phyloP scores from a whole-genome alignment of 768 basidiomycete genomes.

The Lactarius tabidus region DNA sequence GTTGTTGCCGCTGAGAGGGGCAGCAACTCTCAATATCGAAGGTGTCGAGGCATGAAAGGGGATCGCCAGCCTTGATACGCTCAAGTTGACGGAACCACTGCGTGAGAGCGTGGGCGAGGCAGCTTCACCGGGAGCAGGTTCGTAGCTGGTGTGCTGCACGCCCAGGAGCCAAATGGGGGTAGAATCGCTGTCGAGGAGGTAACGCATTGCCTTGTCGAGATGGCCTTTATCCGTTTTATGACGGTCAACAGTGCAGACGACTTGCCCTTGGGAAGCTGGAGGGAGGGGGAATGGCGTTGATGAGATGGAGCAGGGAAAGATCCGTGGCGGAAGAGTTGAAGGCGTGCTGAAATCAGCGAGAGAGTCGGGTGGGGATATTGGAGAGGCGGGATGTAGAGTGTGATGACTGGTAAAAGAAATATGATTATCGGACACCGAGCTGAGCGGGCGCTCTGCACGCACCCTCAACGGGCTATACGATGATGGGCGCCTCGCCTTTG shows the following conservation, averaged over 20 bases:
- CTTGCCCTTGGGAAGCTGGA: slow-evolving; percentile 44
- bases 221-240: slow-evolving; percentile 72
- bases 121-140: slow-evolving; percentile 36
- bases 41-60: slow-evolving; percentile 45
- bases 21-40: slow-evolving; percentile 32
- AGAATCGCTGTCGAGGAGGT: slow-evolving; percentile 88
- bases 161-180: slow-evolving; percentile 90
- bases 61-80: slow-evolving; percentile 41
- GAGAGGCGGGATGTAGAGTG: too few species aligned
- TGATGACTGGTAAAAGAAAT: too few species aligned
- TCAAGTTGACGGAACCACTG: slow-evolving; percentile 41
- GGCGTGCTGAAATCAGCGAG: too few species aligned
- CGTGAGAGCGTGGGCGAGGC: slow-evolving; percentile 30
- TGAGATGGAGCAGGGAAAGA: too few species aligned
- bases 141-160: slow-evolving; percentile 73
- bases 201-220: slow-evolving; percentile 79
- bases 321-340: slow-evolving; percentile 66
- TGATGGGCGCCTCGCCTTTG: too few species aligned
- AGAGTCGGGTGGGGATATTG: too few species aligned
- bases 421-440: too few species aligned
- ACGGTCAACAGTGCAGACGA: slow-evolving; percentile 57
- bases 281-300: slow-evolving; percentile 40
- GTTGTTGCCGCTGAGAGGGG: slow-evolving; percentile 30
- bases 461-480: too few species aligned
- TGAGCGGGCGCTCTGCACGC: too few species aligned